phyloP scores from a whole-genome alignment of 106 monocot genomes.

The Apostasia shenzhenica region DNA sequence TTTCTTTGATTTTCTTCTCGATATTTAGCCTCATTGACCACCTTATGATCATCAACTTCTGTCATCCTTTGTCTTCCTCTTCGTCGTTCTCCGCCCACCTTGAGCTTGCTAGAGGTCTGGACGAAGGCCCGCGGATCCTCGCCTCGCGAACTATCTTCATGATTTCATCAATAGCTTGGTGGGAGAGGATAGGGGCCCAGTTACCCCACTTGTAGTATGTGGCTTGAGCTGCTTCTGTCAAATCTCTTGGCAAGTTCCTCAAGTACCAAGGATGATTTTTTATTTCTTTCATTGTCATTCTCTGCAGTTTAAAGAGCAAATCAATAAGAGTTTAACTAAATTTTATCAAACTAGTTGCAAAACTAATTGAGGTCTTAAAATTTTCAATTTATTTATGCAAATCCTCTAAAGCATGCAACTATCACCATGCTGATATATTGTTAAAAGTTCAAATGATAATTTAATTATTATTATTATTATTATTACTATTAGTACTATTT shows the following conservation, averaged over 20 bases:
- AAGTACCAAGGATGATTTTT: slow-evolving; percentile 4
- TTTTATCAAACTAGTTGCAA: too few relatives aligned
- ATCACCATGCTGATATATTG: too few relatives aligned
- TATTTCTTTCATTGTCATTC: slow-evolving; percentile 1
- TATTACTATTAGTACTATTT: too few relatives aligned
- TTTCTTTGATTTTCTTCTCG: not conserved
- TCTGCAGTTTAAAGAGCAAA: not conserved
- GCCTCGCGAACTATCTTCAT: slow-evolving; percentile 23
- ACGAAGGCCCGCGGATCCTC: not conserved
- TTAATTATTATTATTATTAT: too few relatives aligned
- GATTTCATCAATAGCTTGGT: slow-evolving; percentile 15
- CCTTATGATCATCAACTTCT: not conserved
- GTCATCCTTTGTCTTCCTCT: not conserved
- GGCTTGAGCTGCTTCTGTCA: slow-evolving; percentile 5
- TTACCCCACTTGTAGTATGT: slow-evolving; percentile 16
- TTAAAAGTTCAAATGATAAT: too few relatives aligned
- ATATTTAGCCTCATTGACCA: too few relatives aligned
- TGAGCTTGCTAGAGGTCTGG: not conserved
- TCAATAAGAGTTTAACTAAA: too few relatives aligned
- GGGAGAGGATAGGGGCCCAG: slow-evolving; percentile 6
- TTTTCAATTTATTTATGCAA: too few relatives aligned
- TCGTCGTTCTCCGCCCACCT: slow-evolving; percentile 5
- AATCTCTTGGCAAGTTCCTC: not conserved
- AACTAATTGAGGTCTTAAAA: too few relatives aligned
- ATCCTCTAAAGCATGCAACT: too few relatives aligned